phyloP scores from a whole-genome alignment of 805 yeast genomes.

The Kluyveromyces lactis region DNA sequence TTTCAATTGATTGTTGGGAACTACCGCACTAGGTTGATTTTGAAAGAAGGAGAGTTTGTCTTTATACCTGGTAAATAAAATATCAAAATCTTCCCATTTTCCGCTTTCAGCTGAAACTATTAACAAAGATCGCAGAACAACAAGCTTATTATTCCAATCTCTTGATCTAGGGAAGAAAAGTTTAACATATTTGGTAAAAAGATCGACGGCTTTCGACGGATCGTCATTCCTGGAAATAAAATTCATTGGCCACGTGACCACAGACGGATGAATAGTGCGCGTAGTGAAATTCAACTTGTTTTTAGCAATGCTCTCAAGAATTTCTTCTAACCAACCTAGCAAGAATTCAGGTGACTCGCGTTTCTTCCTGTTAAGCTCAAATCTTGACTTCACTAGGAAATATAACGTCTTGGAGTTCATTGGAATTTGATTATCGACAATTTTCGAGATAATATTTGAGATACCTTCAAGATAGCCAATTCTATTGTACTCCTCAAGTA shows the following conservation, averaged over 20 bases:
- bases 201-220: slow-evolving; percentile 26
- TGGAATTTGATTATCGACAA: slow-evolving; percentile 18
- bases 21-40: slow-evolving; percentile 17
- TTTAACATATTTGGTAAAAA: slow-evolving; percentile 26
- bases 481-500: slow-evolving; percentile 27
- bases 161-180: slow-evolving; percentile 21
- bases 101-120: slow-evolving; percentile 26
- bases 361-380: slow-evolving; percentile 22
- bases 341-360: slow-evolving; percentile 23
- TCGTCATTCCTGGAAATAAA: slow-evolving; percentile 23
- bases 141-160: slow-evolving; percentile 20
- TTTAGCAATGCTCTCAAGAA: slow-evolving; percentile 22
- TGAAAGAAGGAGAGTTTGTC: slow-evolving; percentile 13
- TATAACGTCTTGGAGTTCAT: slow-evolving; percentile 24
- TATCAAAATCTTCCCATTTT: slow-evolving; percentile 26
- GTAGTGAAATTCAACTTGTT: slow-evolving; percentile 14
- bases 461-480: slow-evolving; percentile 22
- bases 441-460: slow-evolving; percentile 19
- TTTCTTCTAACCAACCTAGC: slow-evolving; percentile 24
- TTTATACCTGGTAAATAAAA: slow-evolving; percentile 15
- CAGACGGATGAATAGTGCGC: slow-evolving; percentile 27
- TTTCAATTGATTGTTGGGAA: slow-evolving; percentile 14
- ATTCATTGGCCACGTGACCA: slow-evolving; percentile 31
- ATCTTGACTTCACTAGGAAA: slow-evolving; percentile 26
- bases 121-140: slow-evolving; percentile 26